Conservation (phyloP, 2,329 filamentous ascomycete species). For the Fusarium poae region DNA sequence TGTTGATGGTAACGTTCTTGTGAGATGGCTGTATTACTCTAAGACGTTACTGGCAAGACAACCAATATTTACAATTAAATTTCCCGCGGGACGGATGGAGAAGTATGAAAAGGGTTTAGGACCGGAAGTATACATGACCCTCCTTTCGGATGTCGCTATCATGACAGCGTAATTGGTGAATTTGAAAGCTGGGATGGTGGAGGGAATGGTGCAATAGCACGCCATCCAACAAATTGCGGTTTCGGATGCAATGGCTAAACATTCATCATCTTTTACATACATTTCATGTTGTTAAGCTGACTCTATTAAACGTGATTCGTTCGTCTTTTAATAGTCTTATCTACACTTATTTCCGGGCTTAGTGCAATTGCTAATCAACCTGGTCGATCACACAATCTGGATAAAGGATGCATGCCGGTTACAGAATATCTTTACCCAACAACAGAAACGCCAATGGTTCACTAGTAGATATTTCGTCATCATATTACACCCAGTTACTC, state of each 20-base stretch:
- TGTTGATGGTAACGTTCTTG: not conserved
- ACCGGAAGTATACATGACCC: fast-evolving
- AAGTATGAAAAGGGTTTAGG: not conserved
- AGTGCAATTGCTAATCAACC: not conserved
- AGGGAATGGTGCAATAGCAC: not conserved
- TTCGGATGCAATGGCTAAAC: not conserved
- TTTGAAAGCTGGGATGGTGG: not conserved
- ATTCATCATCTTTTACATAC: too few relatives aligned
- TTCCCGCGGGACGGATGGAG: not conserved
- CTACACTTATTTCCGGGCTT: not conserved
- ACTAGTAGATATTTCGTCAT: not conserved
- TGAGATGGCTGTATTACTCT: not conserved
- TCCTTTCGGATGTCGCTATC: not conserved
- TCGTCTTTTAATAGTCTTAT: not conserved
- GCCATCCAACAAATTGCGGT: not conserved
- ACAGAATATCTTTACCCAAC: not conserved
- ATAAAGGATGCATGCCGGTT: not conserved
- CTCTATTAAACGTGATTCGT: too few relatives aligned
- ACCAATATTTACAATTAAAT: not conserved
- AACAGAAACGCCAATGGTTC: not conserved
- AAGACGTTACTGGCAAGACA: not conserved
- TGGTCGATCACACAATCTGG: not conserved
- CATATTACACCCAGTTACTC: not conserved
- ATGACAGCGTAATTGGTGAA: not conserved
- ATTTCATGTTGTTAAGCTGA: not conserved